A percentile compares a stretch with the other conserved stretches of the same genome.
Conservation (phyloP, 2,329 filamentous ascomycete species). For the Aspergillus novoparasiticus region DNA sequence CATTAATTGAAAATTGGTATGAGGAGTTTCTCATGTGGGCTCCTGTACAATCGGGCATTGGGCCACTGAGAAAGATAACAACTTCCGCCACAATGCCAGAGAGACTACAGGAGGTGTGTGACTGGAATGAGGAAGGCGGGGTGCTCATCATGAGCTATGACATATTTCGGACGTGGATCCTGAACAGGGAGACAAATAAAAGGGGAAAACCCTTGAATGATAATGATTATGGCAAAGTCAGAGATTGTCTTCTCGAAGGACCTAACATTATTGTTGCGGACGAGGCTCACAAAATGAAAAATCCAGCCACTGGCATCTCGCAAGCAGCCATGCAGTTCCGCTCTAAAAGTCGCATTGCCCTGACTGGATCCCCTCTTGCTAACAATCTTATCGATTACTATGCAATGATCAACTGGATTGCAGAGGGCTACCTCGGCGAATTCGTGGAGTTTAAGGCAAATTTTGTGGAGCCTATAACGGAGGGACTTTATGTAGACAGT, state of each 20-base stretch:
- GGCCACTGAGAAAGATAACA: conserved; percentile 60
- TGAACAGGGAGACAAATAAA: conserved; percentile 34
- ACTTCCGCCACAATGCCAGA: conserved; percentile 35
- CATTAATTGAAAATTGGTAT: conserved; percentile 78
- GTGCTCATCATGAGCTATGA: conserved; percentile 76
- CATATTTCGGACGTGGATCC: conserved; percentile 59
- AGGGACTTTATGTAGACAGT: conserved; percentile 71
- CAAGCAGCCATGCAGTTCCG: conserved; percentile 60
- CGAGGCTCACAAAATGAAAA: conserved; percentile 82
- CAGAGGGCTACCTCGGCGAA: conserved; percentile 74
- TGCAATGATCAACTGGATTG: conserved; percentile 85
- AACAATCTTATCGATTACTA: conserved; percentile 86
- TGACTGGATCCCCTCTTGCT: conserved; percentile 83
- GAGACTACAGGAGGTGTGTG: conserved; percentile 51
- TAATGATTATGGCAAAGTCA: conserved; percentile 43
- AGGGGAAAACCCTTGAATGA: conserved; percentile 32
- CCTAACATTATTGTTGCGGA: conserved; percentile 80
- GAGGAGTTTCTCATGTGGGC: conserved; percentile 76
- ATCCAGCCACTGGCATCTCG: conserved; percentile 57
- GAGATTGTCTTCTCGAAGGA: conserved; percentile 56
- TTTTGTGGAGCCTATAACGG: conserved; percentile 73
- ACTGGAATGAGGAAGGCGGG: conserved; percentile 69
- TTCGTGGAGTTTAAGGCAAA: conserved; percentile 66
- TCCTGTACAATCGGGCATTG: conserved; percentile 56
- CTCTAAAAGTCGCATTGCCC: conserved; percentile 73